Percentiles rank a stretch among this genome's conserved stretches.
phyloP scores from a whole-genome alignment of 306 rosid genomes.

The Cicer arietinum region DNA sequence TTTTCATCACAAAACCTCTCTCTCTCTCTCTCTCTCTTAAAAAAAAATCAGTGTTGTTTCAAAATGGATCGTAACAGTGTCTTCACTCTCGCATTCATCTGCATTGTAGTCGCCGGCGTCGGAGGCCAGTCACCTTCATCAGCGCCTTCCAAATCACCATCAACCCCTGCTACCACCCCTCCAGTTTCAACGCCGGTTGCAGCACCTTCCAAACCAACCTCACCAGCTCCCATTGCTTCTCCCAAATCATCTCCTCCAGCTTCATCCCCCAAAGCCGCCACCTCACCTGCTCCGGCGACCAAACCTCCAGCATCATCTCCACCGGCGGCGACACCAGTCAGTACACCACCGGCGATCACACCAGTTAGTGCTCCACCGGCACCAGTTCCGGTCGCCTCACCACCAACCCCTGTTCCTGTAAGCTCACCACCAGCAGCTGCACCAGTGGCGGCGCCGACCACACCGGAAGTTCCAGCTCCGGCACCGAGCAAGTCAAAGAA shows the following conservation, averaged over 20 bases:
- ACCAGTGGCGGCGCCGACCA: slow-evolving; percentile 50
- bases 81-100: slow-evolving; percentile 65
- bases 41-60: not conserved
- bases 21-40: not conserved
- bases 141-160: slow-evolving; percentile 58
- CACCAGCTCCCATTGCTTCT: slow-evolving; percentile 65
- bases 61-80: slow-evolving; percentile 64
- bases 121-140: slow-evolving; percentile 82
- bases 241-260: slow-evolving; percentile 53
- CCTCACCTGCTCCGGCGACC: not conserved
- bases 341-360: slow-evolving; percentile 35
- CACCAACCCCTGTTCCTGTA: slow-evolving; percentile 55
- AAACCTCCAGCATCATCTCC: slow-evolving; percentile 27
- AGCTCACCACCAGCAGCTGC: slow-evolving; percentile 50
- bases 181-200: slow-evolving; percentile 57
- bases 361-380: slow-evolving; percentile 54
- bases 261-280: slow-evolving; percentile 12
- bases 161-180: slow-evolving; percentile 48
- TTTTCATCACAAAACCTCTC: not conserved
- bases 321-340: slow-evolving; percentile 33
- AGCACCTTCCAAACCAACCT: slow-evolving; percentile 55
- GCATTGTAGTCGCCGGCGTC: slow-evolving; percentile 75
- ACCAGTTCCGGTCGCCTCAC: slow-evolving; percentile 57
- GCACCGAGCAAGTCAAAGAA: slow-evolving; percentile 67
- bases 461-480: slow-evolving; percentile 55